A percentile compares a stretch with the other conserved stretches of the same genome.
phyloP scores from a whole-genome alignment of 495 filamentous ascomycete species.

The Penicillium alfredii region DNA sequence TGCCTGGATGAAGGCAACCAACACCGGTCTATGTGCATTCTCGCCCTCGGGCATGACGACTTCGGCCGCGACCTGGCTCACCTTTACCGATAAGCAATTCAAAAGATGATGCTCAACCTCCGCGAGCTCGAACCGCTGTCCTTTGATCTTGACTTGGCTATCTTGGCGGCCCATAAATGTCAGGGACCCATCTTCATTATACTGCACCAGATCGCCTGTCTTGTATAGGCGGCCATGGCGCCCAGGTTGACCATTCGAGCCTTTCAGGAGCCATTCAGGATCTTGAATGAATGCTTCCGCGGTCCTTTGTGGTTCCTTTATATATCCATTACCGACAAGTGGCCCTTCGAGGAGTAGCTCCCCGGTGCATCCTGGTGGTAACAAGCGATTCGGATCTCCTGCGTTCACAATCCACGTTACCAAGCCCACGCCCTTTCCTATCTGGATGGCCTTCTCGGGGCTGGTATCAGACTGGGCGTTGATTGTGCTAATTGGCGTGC shows the following conservation, averaged over 20 bases:
- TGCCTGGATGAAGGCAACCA: too few species aligned
- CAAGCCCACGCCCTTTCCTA: constrained; percentile 9
- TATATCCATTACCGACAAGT: constrained; percentile 35
- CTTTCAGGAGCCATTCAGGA: constrained; percentile 30
- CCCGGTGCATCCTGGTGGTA: constrained; percentile 35
- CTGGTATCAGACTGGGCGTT: constrained; percentile 1
- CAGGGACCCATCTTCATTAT: constrained; percentile 19
- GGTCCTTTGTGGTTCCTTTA: constrained; percentile 34
- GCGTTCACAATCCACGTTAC: constrained; percentile 34
- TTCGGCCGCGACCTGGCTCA: too few species aligned
- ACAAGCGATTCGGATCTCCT: constrained; percentile 27
- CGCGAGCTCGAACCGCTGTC: constrained; percentile 38
- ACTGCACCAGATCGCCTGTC: constrained; percentile 27
- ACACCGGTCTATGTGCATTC: too few species aligned
- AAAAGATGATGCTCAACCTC: constrained; percentile 35
- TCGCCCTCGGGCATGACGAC: too few species aligned
- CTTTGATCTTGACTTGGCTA: constrained; percentile 37
- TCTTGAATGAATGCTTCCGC: constrained; percentile 27
- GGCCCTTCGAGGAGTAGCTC: constrained; percentile 42
- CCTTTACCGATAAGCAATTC: too few species aligned
- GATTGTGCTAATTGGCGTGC: constrained; percentile 11
- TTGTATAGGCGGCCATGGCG: constrained; percentile 26
- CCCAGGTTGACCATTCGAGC: background rate
- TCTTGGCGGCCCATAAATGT: constrained; percentile 31
- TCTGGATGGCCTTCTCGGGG: constrained; percentile 12